Percentiles rank a stretch among this genome's conserved stretches.
phyloP scores from a whole-genome alignment of 73 alveolate genomes.

The Paramecium sexaurelia region DNA sequence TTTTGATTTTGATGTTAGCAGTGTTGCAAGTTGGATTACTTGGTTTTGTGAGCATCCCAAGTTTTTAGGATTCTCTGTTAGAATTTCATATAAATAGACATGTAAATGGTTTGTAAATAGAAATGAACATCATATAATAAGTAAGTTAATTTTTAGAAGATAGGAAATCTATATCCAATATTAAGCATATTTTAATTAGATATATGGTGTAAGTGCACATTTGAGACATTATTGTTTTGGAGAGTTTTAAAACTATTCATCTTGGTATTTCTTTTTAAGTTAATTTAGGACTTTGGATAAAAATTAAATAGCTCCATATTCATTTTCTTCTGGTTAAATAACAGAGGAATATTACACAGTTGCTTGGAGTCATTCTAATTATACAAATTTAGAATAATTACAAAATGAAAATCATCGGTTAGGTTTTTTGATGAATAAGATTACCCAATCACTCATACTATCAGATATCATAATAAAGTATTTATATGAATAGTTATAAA shows the following conservation, averaged over 20 bases:
- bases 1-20: slow-evolving; percentile 11
- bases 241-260: slow-evolving; percentile 36
- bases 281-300: neutral
- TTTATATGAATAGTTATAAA: neutral
- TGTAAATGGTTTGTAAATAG: neutral
- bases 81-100: slow-evolving; percentile 46
- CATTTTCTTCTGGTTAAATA: neutral
- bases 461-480: slow-evolving; percentile 38
- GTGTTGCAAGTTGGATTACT: slow-evolving; percentile 35
- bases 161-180: slow-evolving; percentile 49
- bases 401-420: neutral
- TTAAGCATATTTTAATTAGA: slow-evolving; percentile 36
- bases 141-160: neutral
- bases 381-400: neutral
- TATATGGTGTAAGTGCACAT: slow-evolving; percentile 43
- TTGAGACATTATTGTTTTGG: slow-evolving; percentile 51
- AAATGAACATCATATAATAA: slow-evolving; percentile 19
- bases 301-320: neutral
- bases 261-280: neutral
- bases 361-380: slow-evolving; percentile 13
- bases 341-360: neutral
- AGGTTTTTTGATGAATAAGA: neutral
- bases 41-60: slow-evolving; percentile 53
- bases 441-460: neutral
- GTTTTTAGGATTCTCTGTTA: slow-evolving; percentile 41